Evolutionary conservation across 257 asterid species (phyloP).

Genomic region (Knoxia roxburghii): DNA sequence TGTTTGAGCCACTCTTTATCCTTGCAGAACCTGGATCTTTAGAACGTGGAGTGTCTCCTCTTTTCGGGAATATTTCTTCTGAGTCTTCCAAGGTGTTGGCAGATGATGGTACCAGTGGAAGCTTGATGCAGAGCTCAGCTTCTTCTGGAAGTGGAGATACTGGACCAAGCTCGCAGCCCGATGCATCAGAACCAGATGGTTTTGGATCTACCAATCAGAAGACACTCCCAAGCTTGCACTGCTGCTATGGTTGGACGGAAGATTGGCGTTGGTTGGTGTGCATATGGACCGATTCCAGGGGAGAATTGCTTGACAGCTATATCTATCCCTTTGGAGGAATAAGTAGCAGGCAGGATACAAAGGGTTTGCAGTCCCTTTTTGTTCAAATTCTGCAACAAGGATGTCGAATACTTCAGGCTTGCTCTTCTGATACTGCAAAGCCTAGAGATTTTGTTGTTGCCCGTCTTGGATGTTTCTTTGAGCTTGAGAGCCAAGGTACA

Average conservation of each 20-base stretch:
- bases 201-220: slow-evolving; percentile 65
- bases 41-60: slow-evolving; percentile 65
- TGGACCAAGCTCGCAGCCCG: slow-evolving; percentile 60
- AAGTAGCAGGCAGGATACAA: slow-evolving; percentile 97
- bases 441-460: slow-evolving; percentile 94
- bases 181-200: slow-evolving; percentile 63
- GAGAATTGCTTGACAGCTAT: slow-evolving; percentile 88
- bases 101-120: slow-evolving; percentile 74
- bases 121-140: slow-evolving; percentile 60
- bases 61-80: slow-evolving; percentile 44
- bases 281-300: slow-evolving; percentile 98
- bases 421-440: slow-evolving; percentile 71
- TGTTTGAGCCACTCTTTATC: slow-evolving; percentile 94
- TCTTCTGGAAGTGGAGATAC: slow-evolving; percentile 69
- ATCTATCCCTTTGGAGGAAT: slow-evolving; percentile 96
- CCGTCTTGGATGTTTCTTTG: slow-evolving; percentile 92
- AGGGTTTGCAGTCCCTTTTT: slow-evolving; percentile 94
- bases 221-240: slow-evolving; percentile 81
- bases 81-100: slow-evolving; percentile 63
- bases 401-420: slow-evolving; percentile 92
- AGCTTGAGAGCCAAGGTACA: slow-evolving; percentile 96
- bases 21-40: slow-evolving; percentile 94
- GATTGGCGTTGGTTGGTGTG: slow-evolving; percentile 99
- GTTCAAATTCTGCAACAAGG: slow-evolving; percentile 96
- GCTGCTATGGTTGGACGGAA: slow-evolving; percentile 99